phyloP scores from a whole-genome alignment of 352 stramenopile species.

The Hyaloperonospora arabidopsidis region DNA sequence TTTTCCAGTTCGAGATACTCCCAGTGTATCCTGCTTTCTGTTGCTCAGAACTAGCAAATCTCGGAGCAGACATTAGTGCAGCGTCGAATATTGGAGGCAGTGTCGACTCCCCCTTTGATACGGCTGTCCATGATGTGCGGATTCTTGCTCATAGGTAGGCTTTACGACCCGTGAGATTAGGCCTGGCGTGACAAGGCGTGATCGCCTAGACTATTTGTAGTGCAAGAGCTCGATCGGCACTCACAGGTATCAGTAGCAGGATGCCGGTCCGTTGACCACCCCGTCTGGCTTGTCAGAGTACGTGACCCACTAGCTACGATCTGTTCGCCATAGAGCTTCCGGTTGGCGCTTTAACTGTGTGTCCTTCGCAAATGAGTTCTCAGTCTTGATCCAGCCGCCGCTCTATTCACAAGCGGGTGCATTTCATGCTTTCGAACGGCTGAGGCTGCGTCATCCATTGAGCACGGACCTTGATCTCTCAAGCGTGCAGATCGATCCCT shows the following conservation, averaged over 20 bases:
- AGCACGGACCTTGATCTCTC: no score
- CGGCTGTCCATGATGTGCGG: slow-evolving; percentile 38
- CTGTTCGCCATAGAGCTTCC: no score
- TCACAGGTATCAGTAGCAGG: slow-evolving; percentile 9
- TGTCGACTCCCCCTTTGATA: slow-evolving; percentile 34
- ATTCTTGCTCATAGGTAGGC: slow-evolving; percentile 40
- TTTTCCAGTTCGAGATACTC: no score
- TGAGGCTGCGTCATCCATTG: no score
- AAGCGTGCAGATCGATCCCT: no score
- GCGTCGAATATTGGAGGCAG: slow-evolving; percentile 36
- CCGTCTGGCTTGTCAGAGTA: slow-evolving; percentile 69
- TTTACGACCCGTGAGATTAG: slow-evolving; percentile 57
- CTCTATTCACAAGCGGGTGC: no score
- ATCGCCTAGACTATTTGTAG: slow-evolving; percentile 31
- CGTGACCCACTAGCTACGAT: background rate
- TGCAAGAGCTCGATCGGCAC: slow-evolving; percentile 24
- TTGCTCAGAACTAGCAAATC: slow-evolving; percentile 23
- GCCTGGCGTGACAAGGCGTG: slow-evolving; percentile 47
- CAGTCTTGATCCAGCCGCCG: no score
- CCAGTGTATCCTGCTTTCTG: slow-evolving; percentile 17
- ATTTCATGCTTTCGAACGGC: no score
- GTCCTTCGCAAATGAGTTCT: no score
- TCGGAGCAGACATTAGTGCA: slow-evolving; percentile 17
- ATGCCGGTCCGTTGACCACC: slow-evolving; percentile 36
- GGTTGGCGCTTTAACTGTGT: no score